Percentiles rank a stretch among this genome's conserved stretches.
Conservation (phyloP, 768 basidiomycete species). For the Pisolithus orientalis region DNA sequence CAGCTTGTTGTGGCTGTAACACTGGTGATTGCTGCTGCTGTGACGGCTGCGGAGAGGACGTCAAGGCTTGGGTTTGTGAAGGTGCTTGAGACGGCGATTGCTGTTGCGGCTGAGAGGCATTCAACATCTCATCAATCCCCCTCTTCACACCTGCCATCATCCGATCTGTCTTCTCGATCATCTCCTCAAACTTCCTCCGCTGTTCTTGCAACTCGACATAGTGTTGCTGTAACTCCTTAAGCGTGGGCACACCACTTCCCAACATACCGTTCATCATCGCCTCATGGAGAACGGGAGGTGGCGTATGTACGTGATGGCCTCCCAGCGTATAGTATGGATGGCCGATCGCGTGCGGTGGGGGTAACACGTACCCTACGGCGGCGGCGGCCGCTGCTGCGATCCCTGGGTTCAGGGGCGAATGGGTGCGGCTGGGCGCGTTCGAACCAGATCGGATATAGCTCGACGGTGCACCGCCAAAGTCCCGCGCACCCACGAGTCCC, state of each 20-base stretch:
- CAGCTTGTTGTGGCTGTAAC: not conserved
- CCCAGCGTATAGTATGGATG: conserved; percentile 31
- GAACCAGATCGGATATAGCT: conserved; percentile 63
- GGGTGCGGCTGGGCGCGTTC: conserved; percentile 64
- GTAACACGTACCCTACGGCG: conserved; percentile 36
- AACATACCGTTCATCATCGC: conserved; percentile 20
- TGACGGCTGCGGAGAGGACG: conserved; percentile 14
- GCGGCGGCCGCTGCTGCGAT: conserved; percentile 27
- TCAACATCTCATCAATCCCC: conserved; percentile 71
- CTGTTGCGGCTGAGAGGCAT: conserved; percentile 19
- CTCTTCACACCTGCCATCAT: conserved; percentile 67
- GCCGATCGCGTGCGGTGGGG: conserved; percentile 31
- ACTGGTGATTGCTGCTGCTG: not conserved
- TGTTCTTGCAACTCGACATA: conserved; percentile 60
- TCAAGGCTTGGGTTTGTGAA: conserved; percentile 22
- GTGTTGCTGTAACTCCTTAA: conserved; percentile 65
- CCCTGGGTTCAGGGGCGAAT: conserved; percentile 59
- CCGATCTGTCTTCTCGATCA: conserved; percentile 69
- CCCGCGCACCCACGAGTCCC: conserved; percentile 26
- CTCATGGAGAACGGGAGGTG: conserved; percentile 25
- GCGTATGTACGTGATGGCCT: conserved; percentile 25
- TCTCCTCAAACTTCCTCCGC: conserved; percentile 60
- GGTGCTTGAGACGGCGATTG: conserved; percentile 11
- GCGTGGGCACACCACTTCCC: conserved; percentile 34
- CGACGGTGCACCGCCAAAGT: conserved; percentile 36